These are phyloP conservation scores for Colletotrichum sp. DNA, from an alignment of 2,329 filamentous ascomycete genomes.

Conservation along the genomic window DNA sequence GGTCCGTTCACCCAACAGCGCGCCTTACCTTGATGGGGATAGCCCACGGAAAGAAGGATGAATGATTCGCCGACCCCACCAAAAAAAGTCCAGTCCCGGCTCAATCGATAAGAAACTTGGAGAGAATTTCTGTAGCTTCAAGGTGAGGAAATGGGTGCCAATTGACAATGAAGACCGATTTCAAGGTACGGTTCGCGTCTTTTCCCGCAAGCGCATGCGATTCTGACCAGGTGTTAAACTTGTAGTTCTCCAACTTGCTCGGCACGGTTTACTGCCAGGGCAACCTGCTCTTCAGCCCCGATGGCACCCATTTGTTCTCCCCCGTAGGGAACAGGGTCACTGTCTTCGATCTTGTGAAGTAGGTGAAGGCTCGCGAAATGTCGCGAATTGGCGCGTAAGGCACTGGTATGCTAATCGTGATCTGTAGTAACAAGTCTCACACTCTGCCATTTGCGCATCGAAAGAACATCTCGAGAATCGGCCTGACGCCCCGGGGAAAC, in stretches of 20 bases:
- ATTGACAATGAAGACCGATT: slow-evolving; percentile 95
- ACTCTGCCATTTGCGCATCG: slow-evolving; percentile 91
- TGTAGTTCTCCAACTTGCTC: slow-evolving; percentile 94
- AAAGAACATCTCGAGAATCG: slow-evolving; percentile 88
- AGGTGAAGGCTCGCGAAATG: slow-evolving; percentile 33
- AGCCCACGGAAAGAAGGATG: slow-evolving; percentile 30
- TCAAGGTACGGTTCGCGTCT: slow-evolving; percentile 70
- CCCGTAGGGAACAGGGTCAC: slow-evolving; percentile 96
- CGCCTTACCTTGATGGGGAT: not conserved
- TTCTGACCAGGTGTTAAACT: not conserved
- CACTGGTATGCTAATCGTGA: not conserved
- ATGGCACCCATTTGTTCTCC: slow-evolving; percentile 94
- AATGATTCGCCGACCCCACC: slow-evolving; percentile 36
- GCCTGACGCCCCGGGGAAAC: slow-evolving; percentile 88
- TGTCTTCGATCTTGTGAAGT: slow-evolving; percentile 97
- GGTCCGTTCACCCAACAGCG: not conserved
- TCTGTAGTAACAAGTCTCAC: slow-evolving; percentile 78
- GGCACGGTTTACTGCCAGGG: slow-evolving; percentile 98
- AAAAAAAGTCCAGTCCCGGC: slow-evolving; percentile 29
- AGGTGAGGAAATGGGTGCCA: slow-evolving; percentile 35
- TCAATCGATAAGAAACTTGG: slow-evolving; percentile 38
- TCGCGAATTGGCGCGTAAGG: not conserved
- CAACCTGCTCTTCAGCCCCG: slow-evolving; percentile 94
- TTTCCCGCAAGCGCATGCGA: not conserved
- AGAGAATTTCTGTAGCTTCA: slow-evolving; percentile 10